Percentiles rank a stretch among this genome's conserved stretches.
phyloP scores from a whole-genome alignment of 306 rosid genomes.

The Cicer chorassanicum region DNA sequence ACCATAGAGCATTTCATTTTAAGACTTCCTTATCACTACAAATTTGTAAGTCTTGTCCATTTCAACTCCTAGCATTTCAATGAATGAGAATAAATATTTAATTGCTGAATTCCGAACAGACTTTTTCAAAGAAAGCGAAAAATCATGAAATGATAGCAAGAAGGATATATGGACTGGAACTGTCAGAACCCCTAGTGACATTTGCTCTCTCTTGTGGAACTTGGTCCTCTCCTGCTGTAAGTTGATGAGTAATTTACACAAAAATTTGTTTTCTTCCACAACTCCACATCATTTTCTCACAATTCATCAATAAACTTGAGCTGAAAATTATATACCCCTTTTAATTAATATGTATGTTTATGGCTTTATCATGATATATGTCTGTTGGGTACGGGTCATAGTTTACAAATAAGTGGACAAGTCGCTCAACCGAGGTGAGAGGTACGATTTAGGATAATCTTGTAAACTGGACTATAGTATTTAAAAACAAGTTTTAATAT shows the following conservation, averaged over 20 bases:
- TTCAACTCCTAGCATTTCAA: slow-evolving; percentile 38
- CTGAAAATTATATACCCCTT: not conserved
- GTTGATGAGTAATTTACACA: slow-evolving; percentile 44
- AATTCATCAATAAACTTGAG: slow-evolving; percentile 6
- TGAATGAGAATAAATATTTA: slow-evolving; percentile 35
- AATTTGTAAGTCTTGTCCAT: slow-evolving; percentile 72
- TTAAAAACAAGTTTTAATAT: too few species aligned
- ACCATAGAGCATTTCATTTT: slow-evolving; percentile 90
- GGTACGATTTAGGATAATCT: too few species aligned
- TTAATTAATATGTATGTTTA: not conserved
- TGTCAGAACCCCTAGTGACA: slow-evolving; percentile 95
- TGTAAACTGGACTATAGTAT: too few species aligned
- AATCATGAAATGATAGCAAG: slow-evolving; percentile 72
- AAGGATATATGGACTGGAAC: slow-evolving; percentile 75
- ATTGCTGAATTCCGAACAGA: slow-evolving; percentile 52
- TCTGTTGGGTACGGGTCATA: too few species aligned
- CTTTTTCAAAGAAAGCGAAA: slow-evolving; percentile 66
- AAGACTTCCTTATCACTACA: slow-evolving; percentile 89
- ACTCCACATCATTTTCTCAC: not conserved
- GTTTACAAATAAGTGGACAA: too few species aligned
- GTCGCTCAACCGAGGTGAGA: too few species aligned
- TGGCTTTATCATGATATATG: slow-evolving; percentile 22
- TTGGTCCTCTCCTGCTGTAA: slow-evolving; percentile 99
- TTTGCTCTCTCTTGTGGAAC: slow-evolving; percentile 97
- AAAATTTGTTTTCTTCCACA: slow-evolving; percentile 3